Percentiles rank a stretch among this genome's conserved stretches.
phyloP scores from a whole-genome alignment of 208 protist genomes.

The Trypanosoma grayi region DNA sequence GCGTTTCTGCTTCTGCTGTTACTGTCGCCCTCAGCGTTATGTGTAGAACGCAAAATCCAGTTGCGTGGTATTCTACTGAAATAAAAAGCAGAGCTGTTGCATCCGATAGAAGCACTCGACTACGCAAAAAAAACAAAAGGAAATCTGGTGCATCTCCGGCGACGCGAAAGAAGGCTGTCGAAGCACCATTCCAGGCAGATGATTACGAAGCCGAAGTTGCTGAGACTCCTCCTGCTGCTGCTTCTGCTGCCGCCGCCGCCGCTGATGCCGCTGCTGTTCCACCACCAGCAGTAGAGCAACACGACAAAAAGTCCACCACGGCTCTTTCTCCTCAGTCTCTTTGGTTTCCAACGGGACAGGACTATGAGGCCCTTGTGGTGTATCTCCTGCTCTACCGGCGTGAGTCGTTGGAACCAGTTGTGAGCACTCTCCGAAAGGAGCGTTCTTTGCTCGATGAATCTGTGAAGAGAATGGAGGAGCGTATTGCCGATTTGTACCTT shows the following conservation, averaged over 20 bases:
- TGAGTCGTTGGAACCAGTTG: conserved; percentile 61
- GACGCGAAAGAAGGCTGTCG: background rate
- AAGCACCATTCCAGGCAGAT: background rate
- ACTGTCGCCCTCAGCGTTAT: too few species aligned
- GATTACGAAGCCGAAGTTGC: background rate
- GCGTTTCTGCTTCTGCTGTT: too few species aligned
- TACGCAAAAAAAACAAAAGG: conserved; percentile 1
- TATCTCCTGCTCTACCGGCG: conserved; percentile 75
- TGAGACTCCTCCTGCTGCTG: too few species aligned
- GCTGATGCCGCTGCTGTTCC: too few species aligned
- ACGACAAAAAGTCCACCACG: background rate
- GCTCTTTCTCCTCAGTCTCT: background rate
- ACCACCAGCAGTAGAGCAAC: background rate
- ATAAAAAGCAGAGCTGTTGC: background rate
- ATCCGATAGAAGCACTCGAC: background rate
- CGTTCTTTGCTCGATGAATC: conserved; percentile 40
- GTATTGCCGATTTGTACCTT: conserved; percentile 45
- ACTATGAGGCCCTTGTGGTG: conserved; percentile 69
- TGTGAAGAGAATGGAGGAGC: conserved; percentile 46
- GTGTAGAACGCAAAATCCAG: too few species aligned
- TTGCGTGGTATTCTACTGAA: conserved; percentile 2
- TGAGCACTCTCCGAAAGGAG: conserved; percentile 56
- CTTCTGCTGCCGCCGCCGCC: background rate
- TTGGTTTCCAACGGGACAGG: conserved; percentile 28
- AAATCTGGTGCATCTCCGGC: background rate